Evolutionary conservation across 2,329 filamentous ascomycete genomes (phyloP).

Genomic region (Nemania abortiva): DNA sequence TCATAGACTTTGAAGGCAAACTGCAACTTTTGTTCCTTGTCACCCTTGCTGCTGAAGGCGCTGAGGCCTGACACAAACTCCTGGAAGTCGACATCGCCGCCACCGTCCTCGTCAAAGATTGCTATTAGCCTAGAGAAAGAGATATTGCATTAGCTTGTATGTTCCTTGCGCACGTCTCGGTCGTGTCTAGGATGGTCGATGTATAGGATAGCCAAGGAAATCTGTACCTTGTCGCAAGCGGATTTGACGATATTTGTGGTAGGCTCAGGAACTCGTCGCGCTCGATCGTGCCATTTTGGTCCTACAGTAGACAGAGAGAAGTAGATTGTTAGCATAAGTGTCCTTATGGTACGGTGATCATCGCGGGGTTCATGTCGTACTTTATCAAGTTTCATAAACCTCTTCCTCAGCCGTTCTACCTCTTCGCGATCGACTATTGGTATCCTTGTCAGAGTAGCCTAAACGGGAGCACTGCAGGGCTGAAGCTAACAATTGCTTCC

Average conservation of each 20-base stretch:
- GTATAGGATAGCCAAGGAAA: slow-evolving; percentile 7
- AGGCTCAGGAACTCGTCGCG: slow-evolving; percentile 97
- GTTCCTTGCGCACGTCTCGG: not conserved
- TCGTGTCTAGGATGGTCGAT: not conserved
- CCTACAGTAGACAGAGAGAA: slow-evolving; percentile 63
- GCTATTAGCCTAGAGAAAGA: slow-evolving; percentile 83
- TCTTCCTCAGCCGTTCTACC: slow-evolving; percentile 93
- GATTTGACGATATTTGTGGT: slow-evolving; percentile 97
- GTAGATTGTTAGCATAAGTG: slow-evolving; percentile 28
- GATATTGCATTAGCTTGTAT: slow-evolving; percentile 13
- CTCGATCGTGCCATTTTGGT: slow-evolving; percentile 98
- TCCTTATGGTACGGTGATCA: slow-evolving; percentile 1
- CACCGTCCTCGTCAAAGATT: slow-evolving; percentile 98
- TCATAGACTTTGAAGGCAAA: slow-evolving; percentile 99
- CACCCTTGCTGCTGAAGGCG: slow-evolving; percentile 96
- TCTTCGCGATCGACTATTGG: slow-evolving; percentile 91
- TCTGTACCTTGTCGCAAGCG: slow-evolving; percentile 87
- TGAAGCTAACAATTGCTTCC: slow-evolving; percentile 86
- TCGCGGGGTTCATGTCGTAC: slow-evolving; percentile 60
- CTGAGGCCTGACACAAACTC: slow-evolving; percentile 96
- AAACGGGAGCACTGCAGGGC: no score
- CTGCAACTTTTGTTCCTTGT: slow-evolving; percentile 97
- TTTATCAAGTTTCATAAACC: slow-evolving; percentile 99
- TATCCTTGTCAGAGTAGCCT: slow-evolving; percentile 21
- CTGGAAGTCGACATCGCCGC: slow-evolving; percentile 97